Conservation (phyloP, 176 grass and related monocot genomes). For the Paspalum vaginatum region DNA sequence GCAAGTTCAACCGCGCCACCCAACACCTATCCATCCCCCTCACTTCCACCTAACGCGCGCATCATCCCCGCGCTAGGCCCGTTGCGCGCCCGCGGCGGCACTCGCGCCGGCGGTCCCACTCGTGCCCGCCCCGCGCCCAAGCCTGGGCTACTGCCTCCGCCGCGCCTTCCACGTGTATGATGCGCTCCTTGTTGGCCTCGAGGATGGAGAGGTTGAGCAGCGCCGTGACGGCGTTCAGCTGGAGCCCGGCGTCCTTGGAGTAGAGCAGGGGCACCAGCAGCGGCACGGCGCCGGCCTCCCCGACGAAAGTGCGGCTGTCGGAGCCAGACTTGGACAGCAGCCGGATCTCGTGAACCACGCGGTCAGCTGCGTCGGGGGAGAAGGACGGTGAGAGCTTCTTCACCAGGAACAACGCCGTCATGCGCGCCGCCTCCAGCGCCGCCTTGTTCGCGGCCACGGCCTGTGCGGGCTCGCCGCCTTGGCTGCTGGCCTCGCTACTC, state of each 20-base stretch:
- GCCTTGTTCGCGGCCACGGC: slow-evolving; percentile 70
- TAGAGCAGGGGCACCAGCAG: slow-evolving; percentile 77
- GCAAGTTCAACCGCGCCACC: too few species aligned
- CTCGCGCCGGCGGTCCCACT: too few species aligned
- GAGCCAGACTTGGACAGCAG: slow-evolving; percentile 74
- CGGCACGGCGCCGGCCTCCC: slow-evolving; percentile 75
- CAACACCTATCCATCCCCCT: too few species aligned
- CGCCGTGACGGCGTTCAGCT: slow-evolving; percentile 87
- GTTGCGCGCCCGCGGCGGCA: too few species aligned
- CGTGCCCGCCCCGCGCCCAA: too few species aligned
- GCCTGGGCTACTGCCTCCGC: slow-evolving; percentile 66
- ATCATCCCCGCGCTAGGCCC: too few species aligned
- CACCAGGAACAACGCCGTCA: slow-evolving; percentile 89
- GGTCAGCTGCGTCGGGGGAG: slow-evolving; percentile 68
- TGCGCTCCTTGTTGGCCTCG: slow-evolving; percentile 91
- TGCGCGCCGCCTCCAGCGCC: slow-evolving; percentile 81
- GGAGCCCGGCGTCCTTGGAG: slow-evolving; percentile 67
- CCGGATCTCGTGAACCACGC: slow-evolving; percentile 88
- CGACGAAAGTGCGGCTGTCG: slow-evolving; percentile 81
- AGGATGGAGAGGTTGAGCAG: slow-evolving; percentile 91
- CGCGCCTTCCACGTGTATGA: slow-evolving; percentile 89
- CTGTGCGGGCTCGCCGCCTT: slow-evolving; percentile 29
- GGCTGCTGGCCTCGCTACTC: slow-evolving; percentile 44
- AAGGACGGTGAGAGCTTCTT: slow-evolving; percentile 57
- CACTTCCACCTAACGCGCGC: too few species aligned